Base-by-base conservation (phyloP, 2,329 filamentous ascomycete species). In the Hypomyces perniciosus region DNA sequence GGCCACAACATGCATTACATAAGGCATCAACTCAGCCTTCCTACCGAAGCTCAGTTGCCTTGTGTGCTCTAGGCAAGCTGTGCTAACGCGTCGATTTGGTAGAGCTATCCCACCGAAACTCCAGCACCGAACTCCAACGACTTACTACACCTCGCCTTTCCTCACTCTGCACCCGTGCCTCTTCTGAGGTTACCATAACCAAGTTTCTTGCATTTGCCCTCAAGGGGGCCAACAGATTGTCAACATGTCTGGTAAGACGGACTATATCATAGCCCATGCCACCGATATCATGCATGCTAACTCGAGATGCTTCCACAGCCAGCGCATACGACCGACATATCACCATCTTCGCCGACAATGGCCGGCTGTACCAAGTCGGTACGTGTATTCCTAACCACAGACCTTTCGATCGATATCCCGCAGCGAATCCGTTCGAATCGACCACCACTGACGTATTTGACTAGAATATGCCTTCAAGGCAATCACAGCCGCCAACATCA, bases 391-490 rank as follows among this genome's bases (percentile, higher is more conserved):
- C 50, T 42, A 39, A 47, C 28, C 43, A 34, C 43, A 29, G 26
- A 46, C 43, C 31, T 40, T 45, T 33, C 28, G 42, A 45, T 20
- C 20, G 20, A 20, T 20, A 20, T 20, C 20, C 20, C 20, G 20
- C 37, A 43, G 30, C 41, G 40, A 35, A 35, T 35, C 9, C 26
- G 37, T 31, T 37, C 35, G 13, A 27, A 46, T 46, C 48, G 35
- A 37, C 42, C 46, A 7, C 31, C 51, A 52, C 64, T 66, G 56
- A 66, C 59, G 41, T 50, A 39, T 30, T 20, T 50, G 37, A 47
- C 62, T 69, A 97, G 93, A 99, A 81, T 99, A 99, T 92, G 93
- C 93, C 63, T 99, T 99, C 85, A 99, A 99, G 79, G 93, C 93
- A 53, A 99, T 99, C 74, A 99, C 93, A 62, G 92, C 93, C 55